A percentile compares a stretch with the other conserved stretches of the same genome.
phyloP scores from a whole-genome alignment of 139 green algal species.

The Marvania coccoides region DNA sequence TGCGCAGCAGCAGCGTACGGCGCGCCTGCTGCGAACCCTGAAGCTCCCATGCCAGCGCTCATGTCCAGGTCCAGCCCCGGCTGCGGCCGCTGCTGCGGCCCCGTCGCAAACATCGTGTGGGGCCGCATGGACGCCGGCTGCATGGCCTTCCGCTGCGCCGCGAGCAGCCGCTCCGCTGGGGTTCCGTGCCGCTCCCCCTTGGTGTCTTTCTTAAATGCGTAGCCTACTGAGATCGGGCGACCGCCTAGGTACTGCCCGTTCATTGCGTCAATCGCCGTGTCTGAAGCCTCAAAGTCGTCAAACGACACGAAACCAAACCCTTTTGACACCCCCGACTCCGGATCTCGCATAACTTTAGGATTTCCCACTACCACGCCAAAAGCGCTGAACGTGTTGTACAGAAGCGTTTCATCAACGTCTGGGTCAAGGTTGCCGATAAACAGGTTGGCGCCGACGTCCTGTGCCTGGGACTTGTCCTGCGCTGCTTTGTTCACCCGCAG shows the following conservation, averaged over 20 bases:
- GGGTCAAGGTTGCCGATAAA: slow-evolving; percentile 96
- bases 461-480: slow-evolving; percentile 68
- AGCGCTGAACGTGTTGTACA: slow-evolving; percentile 98
- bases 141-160: slow-evolving; percentile 63
- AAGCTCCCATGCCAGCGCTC: not conserved
- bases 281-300: slow-evolving; percentile 87
- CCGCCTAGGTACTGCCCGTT: slow-evolving; percentile 92
- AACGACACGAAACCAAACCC: slow-evolving; percentile 97
- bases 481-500: slow-evolving; percentile 92
- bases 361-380: slow-evolving; percentile 91
- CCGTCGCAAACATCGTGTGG: slow-evolving; percentile 83
- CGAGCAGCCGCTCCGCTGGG: slow-evolving; percentile 84
- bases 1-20: too few species aligned
- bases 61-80: not conserved
- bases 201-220: slow-evolving; percentile 97
- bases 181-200: slow-evolving; percentile 95
- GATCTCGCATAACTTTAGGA: slow-evolving; percentile 96
- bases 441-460: slow-evolving; percentile 94
- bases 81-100: slow-evolving; percentile 14
- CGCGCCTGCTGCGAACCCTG: slow-evolving; percentile 18
- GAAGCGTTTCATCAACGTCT: slow-evolving; percentile 97
- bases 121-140: slow-evolving; percentile 42
- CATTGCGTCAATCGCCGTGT: slow-evolving; percentile 95
- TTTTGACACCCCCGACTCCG: slow-evolving; percentile 74
- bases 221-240: slow-evolving; percentile 80